Conservation (phyloP, 805 yeast species). For the Yamadazyma laniorum region DNA sequence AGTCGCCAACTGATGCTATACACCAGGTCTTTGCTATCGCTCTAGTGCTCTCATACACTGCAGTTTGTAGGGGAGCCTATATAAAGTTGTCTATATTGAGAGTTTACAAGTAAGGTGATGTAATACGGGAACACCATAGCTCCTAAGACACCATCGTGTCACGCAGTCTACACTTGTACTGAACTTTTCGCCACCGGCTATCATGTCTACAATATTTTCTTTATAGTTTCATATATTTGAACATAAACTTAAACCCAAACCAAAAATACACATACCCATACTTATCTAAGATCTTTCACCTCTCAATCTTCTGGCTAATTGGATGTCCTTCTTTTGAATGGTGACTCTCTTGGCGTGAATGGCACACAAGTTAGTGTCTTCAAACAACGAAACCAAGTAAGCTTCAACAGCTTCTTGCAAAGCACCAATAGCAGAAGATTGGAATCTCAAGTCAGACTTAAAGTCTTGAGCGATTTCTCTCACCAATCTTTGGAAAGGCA, state of each 20-base stretch:
- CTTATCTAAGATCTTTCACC: slow-evolving; percentile 79
- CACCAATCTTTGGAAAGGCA: slow-evolving; percentile 96
- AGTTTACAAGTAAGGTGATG: too few relatives aligned
- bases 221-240: not conserved
- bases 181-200: too few relatives aligned
- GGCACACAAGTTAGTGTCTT: slow-evolving; percentile 98
- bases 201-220: too few relatives aligned
- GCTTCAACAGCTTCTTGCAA: slow-evolving; percentile 99
- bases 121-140: too few relatives aligned
- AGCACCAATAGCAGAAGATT: slow-evolving; percentile 96
- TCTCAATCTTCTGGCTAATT: slow-evolving; percentile 95
- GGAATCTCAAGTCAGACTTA: slow-evolving; percentile 93
- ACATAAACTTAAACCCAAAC: slow-evolving; percentile 1
- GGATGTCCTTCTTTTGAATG: slow-evolving; percentile 97
- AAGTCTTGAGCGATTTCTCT: slow-evolving; percentile 95
- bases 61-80: too few relatives aligned
- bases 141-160: too few relatives aligned
- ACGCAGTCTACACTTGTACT: too few relatives aligned
- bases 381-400: slow-evolving; percentile 91
- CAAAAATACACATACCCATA: slow-evolving; percentile 5
- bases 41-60: too few relatives aligned
- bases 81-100: too few relatives aligned
- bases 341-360: slow-evolving; percentile 99
- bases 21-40: too few relatives aligned
- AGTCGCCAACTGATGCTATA: too few relatives aligned